A percentile compares a stretch with the other conserved stretches of the same genome.
Evolutionary conservation across 2,329 filamentous ascomycete species (phyloP).

Genomic region (Albifimbria verrucaria): DNA sequence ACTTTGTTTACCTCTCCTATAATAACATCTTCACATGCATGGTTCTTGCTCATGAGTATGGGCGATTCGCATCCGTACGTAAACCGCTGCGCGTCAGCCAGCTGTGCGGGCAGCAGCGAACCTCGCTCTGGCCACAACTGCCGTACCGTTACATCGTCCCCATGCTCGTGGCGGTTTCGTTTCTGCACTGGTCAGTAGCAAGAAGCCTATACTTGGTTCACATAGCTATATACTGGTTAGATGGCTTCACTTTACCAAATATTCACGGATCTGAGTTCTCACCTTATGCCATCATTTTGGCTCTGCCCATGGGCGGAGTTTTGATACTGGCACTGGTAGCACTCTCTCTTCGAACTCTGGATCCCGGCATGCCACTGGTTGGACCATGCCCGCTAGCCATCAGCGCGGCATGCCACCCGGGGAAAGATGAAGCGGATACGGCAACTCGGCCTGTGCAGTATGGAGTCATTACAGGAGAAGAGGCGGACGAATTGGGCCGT

Average conservation of each 20-base stretch:
- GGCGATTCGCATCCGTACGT: not conserved
- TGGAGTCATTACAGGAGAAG: not conserved
- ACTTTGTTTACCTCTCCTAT: not conserved
- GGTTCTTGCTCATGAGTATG: not conserved
- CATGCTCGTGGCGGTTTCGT: not conserved
- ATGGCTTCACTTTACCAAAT: not conserved
- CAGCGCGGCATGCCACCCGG: not conserved
- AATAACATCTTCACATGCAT: not conserved
- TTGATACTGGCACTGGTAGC: not conserved
- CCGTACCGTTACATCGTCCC: not conserved
- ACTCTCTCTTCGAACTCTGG: not conserved
- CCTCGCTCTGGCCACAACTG: not conserved
- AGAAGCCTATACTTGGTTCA: not conserved
- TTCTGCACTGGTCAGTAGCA: not conserved
- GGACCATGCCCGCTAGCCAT: not conserved
- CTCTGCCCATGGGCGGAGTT: not conserved
- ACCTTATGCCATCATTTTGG: not conserved
- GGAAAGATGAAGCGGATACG: not conserved
- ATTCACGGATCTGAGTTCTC: not conserved
- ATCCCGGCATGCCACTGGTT: not conserved
- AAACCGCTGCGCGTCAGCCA: not conserved
- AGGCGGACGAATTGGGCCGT: not conserved
- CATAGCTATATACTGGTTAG: not conserved
- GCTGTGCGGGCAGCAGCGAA: not conserved
- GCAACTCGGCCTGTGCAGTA: not conserved